Base-by-base conservation (phyloP, 2,329 filamentous ascomycete species). In the Stylonectria norvegica region DNA sequence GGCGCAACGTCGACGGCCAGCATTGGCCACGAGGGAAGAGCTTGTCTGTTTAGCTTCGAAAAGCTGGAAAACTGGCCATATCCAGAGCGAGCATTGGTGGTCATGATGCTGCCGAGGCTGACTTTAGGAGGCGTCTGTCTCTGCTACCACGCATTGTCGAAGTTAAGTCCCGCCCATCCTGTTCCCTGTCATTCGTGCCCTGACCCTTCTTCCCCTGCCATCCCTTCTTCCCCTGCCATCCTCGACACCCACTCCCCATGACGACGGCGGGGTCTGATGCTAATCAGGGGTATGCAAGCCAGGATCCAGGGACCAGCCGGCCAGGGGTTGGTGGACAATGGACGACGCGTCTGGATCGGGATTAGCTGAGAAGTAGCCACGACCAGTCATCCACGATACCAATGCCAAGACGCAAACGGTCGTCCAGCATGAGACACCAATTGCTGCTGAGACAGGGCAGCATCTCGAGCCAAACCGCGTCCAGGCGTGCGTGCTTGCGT, bases 351-450 rank as follows among this genome's bases (percentile, higher is more conserved):
- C 38, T 54, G 22, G 31, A 56, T 49, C 34, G 16, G 52, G 50
- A 43, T 47, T 56, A 54, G 52, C 36, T 41, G 50, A 27, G 42
- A 42, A 40, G n/a, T 17, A 43, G 23, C 42, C 36, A 46, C 40
- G 46, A 45, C 54, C 54, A 57, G 50, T 57, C 47, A 38, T 44
- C 42, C 43, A 42, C 39, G 29, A 15, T 40, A 36, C 40, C 39
- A 32, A 19, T 47, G 52, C 52, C 54, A 56, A 57, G 50, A 36
- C 45, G 40, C 36, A 40, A 42, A 57, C 42, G 38, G 32, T 47
- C n/a, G 33, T 36, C 37, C 40, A 12, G 23, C 40, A 38, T 51
- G 53, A 52, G 45, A 57, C 51, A 41, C 33, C 37, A 47, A 31
- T 34, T 20, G 31, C 27, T 41, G 43, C 36, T 40, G 32, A 43